Evolutionary conservation across 805 yeast species (phyloP), one percentile per base, ranked within the genome.

Genomic region (Saccharomycopsis oosterbeekiorum): DNA sequence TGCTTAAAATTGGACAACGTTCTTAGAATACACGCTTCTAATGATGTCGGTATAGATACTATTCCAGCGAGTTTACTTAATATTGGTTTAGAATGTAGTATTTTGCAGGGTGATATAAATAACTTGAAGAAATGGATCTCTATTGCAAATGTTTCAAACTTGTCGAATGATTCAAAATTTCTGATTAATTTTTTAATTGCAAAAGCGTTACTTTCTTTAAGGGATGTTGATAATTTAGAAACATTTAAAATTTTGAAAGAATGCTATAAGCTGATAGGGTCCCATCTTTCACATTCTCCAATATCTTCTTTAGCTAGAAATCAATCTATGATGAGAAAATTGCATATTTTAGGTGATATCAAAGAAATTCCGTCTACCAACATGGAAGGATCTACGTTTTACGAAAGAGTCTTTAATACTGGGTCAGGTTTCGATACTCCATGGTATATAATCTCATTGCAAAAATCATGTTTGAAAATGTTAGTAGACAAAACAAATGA

Each of bases 21-120:
- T 40, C 19, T 47, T 14, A 54, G 15, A 14, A 8, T 12, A 9
- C 50, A 14, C 26, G 65, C 19, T n/a, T 6, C 39, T 8, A 26
- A 58, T 24, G 21, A 17, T 50, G 4, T 51, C 10, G 36, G 36
- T 12, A n/a, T 39, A 29, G 42, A 41, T 1, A 61, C 62, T n/a
- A 47, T 79, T 12, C 81, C 82, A 0, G 73, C 76, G 24, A 86
- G 82, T 2, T 85, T 89, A 85, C 73, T 84, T 2, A 73, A 80
- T 62, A 78, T 86, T 55, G 97, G 92, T 0, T 72, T 90, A 1
- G 88, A 87, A 62, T 86, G 96, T 0, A 82, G 96, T 0, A 82
- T 89, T 67, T 77, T 83, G 26, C 77, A 84, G 1, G 90, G 91
- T 0, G 81, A 83, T 47, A 66, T 80, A 43, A 69, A 70, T 0